Base-by-base conservation (phyloP, 2,329 filamentous ascomycete species). In the Neocucurbitaria cava region DNA sequence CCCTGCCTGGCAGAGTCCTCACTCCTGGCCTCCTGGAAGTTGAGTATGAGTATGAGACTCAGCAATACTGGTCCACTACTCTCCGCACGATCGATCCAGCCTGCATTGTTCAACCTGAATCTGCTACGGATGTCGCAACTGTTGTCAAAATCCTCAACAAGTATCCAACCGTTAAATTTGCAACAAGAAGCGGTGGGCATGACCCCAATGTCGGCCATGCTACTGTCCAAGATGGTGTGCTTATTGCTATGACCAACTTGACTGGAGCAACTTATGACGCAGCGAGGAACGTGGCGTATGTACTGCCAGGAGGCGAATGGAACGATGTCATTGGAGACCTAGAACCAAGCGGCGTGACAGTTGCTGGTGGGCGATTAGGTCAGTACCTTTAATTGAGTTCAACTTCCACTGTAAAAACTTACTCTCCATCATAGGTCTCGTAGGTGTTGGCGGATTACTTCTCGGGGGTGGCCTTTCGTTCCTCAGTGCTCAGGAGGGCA, bases 281-380 rank as follows among this genome's bases (percentile, higher is more conserved):
- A 2, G 58, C 52, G 6, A 72, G 69, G n/a, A 58, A 59, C 24
- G 58, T 78, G 10, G 75, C 77, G 3, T 72, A 69, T 46, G 73
- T 79, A 15, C 75, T 72, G 49, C 75, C 76, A 1, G 76, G 76
- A 24, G 75, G 75, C 21, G 70, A 76, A 52, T 78, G 75, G 75
- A 75, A 76, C 47, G 72, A 77, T 52, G 75, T 77, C 4, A 69
- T 76, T 36, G 62, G 66, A 2, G 62, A 66, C 5, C 60, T 78
- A 24, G 70, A 70, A n/a, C 56, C 69, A 17, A 59, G 68, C 20
- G 73, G 74, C 5, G 71, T 77, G 17, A 69, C 75, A 9, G 66
- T 76, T 41, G 59, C 71, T n/a, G 61, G 68, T 41, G 68, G 66
- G 43, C 58, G 66, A 10, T 43, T 71, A 18, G 64, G 63, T 59